Percentiles rank a stretch among this genome's conserved stretches.
Conservation (phyloP, 768 basidiomycete genomes). For the Mycena maculata region DNA sequence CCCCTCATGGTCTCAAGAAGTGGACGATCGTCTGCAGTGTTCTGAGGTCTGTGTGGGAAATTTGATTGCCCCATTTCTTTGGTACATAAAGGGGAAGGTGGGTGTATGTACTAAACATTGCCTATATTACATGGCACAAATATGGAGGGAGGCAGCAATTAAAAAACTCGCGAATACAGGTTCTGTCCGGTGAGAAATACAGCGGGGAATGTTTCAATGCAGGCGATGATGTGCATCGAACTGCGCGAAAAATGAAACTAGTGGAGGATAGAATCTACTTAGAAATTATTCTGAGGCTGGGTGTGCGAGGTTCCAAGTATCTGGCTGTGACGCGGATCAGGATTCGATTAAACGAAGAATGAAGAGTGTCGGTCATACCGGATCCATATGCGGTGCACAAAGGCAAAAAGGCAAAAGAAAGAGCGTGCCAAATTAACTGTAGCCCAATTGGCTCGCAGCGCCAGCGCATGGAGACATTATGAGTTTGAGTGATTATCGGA, state of each 20-base stretch:
- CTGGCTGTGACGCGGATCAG: slow-evolving; percentile 23
- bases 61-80: no score
- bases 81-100: no score
- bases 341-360: background rate
- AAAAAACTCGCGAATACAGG: no score
- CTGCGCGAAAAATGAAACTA: background rate
- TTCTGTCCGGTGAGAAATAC: background rate
- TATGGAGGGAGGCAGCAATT: background rate
- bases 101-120: no score
- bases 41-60: no score
- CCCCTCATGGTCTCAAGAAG: no score
- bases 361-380: slow-evolving; percentile 10
- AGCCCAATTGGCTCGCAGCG: background rate
- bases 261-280: background rate
- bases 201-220: slow-evolving; percentile 10
- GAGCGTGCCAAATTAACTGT: background rate
- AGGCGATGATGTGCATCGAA: background rate
- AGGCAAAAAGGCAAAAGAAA: background rate
- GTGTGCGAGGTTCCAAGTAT: background rate
- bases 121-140: background rate
- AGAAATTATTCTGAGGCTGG: background rate
- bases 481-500: background rate
- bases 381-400: slow-evolving; percentile 16
- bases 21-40: no score
- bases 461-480: slow-evolving; percentile 18